Conservation (phyloP, 805 yeast genomes). For the Vanderwaltozyma polyspora region DNA sequence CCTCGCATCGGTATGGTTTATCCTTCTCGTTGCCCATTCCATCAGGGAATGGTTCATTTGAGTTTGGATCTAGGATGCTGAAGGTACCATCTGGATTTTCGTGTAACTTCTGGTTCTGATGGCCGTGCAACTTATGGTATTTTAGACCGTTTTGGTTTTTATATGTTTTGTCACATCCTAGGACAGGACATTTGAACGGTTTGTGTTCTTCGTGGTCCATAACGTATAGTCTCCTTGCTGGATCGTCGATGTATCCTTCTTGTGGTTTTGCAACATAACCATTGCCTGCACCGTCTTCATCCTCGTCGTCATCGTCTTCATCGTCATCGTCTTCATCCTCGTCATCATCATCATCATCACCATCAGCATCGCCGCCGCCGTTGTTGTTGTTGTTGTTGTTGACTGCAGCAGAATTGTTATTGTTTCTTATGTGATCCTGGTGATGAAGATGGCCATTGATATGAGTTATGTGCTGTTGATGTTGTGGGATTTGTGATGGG, state of each 20-base stretch:
- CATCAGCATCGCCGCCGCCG: too few relatives aligned
- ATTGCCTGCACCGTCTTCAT: too few relatives aligned
- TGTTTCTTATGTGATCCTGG: too few relatives aligned
- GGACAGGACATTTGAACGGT: constrained; percentile 95
- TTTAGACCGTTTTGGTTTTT: constrained; percentile 96
- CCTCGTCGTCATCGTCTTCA: too few relatives aligned
- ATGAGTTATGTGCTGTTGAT: too few relatives aligned
- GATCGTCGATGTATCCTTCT: constrained; percentile 72
- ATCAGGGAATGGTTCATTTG: constrained; percentile 81
- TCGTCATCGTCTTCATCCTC: too few relatives aligned
- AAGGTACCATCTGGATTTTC: constrained; percentile 89
- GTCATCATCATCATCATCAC: too few relatives aligned
- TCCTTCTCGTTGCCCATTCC: constrained; percentile 94
- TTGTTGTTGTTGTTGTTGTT: too few relatives aligned
- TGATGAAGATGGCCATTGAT: too few relatives aligned
- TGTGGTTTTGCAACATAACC: too few relatives aligned
- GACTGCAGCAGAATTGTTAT: too few relatives aligned
- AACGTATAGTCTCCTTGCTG: constrained; percentile 87
- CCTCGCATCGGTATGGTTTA: constrained; percentile 96
- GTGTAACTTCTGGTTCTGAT: constrained; percentile 85
- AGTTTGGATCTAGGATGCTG: constrained; percentile 83
- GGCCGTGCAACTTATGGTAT: constrained; percentile 92
- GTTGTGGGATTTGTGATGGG: too few relatives aligned
- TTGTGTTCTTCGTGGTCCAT: constrained; percentile 85
- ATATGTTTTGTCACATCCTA: constrained; percentile 95